Evolutionary conservation across 2,329 filamentous ascomycete genomes (phyloP), one percentile per base, ranked within the genome.

Genomic region (Cryoendolithus antarcticus): DNA sequence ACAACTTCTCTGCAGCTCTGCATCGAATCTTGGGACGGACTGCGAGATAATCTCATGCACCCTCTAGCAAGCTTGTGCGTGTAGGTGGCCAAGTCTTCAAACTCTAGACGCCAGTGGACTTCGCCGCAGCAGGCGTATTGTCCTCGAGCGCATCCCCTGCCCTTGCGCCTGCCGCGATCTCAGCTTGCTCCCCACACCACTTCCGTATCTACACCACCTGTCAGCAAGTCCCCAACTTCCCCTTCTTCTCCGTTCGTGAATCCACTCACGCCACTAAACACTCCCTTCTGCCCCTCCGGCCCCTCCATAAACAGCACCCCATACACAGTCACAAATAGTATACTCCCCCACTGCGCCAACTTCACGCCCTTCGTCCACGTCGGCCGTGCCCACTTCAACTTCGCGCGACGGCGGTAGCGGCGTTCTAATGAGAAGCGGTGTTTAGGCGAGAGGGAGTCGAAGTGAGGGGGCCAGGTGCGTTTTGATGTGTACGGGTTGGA

Each of bases 351-450:
- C 60, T 86, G 82, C 36, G 70, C 70, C 45, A 86, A 63, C 59
- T 75, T 76, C 40, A 80, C 65, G 44, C 63, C 68, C 58, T 79
- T 83, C 32, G 72, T 70, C 77, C 78, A 84, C 35, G 62, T 59
- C 6, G 80, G 80, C 13, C 77, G 65, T 31, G 71, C 68, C 54
- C 71, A 73, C 50, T 75, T 74, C 48, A 82, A 60, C 42, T 70
- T 69, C 19, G 81, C 61, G 39, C 83, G 71, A 38, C 83, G 71
- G 62, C 85, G 82, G 62, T 81, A 88, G 55, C 81, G 79, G 58
- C 82, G 77, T 66, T 89, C 83, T 50, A 86, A 79, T 32, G 77
- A 72, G 56, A 88, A 81, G 60, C 88, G 79, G 54, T 86, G 76
- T 59, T 82, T 81, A 34, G 69, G 64, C 30, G 75, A 75, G 43